A percentile compares a stretch with the other conserved stretches of the same genome.
Conservation (phyloP, 1,284 basidiomycete species). For the Microbotryum intermedium region DNA sequence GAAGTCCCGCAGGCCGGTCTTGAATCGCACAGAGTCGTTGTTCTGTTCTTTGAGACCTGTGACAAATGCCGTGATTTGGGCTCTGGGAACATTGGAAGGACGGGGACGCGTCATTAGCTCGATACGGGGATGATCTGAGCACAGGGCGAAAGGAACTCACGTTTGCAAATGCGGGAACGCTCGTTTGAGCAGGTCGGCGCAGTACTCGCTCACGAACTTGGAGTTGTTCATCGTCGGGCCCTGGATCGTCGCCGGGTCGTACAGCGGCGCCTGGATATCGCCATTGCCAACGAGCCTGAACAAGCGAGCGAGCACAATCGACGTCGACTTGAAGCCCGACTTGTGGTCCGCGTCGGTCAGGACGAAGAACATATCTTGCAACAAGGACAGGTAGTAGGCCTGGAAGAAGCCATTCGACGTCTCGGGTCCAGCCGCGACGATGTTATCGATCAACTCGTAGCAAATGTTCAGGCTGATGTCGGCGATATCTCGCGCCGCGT, state of each 20-base stretch:
- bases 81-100: slow-evolving; percentile 27
- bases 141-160: slow-evolving; percentile 45
- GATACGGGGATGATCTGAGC: slow-evolving; percentile 17
- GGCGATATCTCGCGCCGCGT: slow-evolving; percentile 98
- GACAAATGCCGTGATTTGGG: slow-evolving; percentile 72
- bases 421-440: slow-evolving; percentile 67
- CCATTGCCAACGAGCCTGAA: slow-evolving; percentile 87
- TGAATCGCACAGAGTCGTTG: slow-evolving; percentile 85
- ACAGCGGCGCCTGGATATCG: slow-evolving; percentile 73
- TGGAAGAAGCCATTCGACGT: slow-evolving; percentile 79
- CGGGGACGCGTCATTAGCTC: slow-evolving; percentile 37
- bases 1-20: slow-evolving; percentile 75
- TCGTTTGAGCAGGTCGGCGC: slow-evolving; percentile 69
- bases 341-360: slow-evolving; percentile 98
- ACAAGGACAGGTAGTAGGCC: slow-evolving; percentile 75
- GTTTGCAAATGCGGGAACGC: slow-evolving; percentile 86
- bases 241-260: slow-evolving; percentile 64
- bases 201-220: slow-evolving; percentile 72
- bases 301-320: slow-evolving; percentile 75
- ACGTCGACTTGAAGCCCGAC: slow-evolving; percentile 75
- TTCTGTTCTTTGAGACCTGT: slow-evolving; percentile 74
- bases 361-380: slow-evolving; percentile 96
- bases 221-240: slow-evolving; percentile 73
- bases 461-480: slow-evolving; percentile 94
- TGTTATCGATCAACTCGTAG: slow-evolving; percentile 92